These are phyloP conservation scores for Apiospora kogelbergensis DNA, from an alignment of 2,329 filamentous ascomycete genomes.

Conservation along the genomic window DNA sequence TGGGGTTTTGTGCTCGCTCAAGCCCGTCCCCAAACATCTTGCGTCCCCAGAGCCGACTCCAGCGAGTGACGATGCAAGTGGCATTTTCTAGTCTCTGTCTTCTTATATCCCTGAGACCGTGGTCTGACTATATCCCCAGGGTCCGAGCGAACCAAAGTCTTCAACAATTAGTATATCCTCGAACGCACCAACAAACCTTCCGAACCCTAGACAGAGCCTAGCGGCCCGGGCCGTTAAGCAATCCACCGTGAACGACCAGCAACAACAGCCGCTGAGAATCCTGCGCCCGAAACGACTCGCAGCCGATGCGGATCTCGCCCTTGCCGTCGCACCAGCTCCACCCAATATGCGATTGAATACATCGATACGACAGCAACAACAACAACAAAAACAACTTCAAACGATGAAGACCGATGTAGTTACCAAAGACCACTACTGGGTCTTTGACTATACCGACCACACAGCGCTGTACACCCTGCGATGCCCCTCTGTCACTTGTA, in stretches of 20 bases:
- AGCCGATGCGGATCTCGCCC: background rate
- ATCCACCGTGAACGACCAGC: background rate
- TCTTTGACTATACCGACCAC: constrained; percentile 11
- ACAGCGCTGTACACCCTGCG: constrained; percentile 12
- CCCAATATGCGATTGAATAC: background rate
- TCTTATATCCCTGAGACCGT: background rate
- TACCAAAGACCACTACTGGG: constrained; percentile 14
- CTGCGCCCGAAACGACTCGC: background rate
- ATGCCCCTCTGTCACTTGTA: constrained; percentile 12
- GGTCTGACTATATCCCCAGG: background rate
- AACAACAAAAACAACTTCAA: background rate
- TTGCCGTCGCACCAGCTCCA: background rate
- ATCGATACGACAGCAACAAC: background rate
- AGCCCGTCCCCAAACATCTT: background rate
- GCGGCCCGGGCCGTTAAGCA: background rate
- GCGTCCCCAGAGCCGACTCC: background rate
- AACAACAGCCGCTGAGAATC: background rate
- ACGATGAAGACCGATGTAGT: constrained; percentile 9
- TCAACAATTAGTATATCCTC: background rate
- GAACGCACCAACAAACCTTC: background rate
- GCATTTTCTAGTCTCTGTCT: background rate
- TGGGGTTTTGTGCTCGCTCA: background rate
- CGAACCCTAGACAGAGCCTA: background rate
- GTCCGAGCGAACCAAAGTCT: no score
- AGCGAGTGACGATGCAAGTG: background rate